Conservation (phyloP, 306 rosid genomes). For the Acmispon strigosus region DNA sequence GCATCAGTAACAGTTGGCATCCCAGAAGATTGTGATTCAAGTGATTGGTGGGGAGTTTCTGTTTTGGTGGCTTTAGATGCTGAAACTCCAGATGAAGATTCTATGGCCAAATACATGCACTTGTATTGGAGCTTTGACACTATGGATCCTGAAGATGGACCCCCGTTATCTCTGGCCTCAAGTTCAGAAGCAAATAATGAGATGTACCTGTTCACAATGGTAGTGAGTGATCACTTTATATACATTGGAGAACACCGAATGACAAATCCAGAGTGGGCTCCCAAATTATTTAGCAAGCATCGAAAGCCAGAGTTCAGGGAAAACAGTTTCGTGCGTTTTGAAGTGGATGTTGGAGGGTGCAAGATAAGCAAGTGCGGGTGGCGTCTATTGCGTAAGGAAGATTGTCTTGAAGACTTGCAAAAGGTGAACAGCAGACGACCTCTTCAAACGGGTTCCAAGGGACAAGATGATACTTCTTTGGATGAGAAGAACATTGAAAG, state of each 20-base stretch:
- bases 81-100: background rate
- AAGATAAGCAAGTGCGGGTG: background rate
- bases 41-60: constrained; percentile 10
- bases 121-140: background rate
- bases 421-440: too few relatives aligned
- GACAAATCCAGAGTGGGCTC: background rate
- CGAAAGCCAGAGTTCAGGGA: background rate
- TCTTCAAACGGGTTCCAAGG: too few relatives aligned
- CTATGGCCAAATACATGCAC: background rate
- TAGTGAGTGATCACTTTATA: constrained; percentile 5
- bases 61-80: background rate
- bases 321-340: background rate
- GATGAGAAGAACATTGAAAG: too few relatives aligned
- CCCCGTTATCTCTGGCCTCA: background rate
- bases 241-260: background rate
- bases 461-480: too few relatives aligned
- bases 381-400: background rate
- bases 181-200: background rate
- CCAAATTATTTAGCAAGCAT: background rate
- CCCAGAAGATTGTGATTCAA: background rate
- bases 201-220: background rate
- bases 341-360: background rate
- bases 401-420: background rate
- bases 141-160: background rate
- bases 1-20: background rate